Base-by-base conservation (phyloP, 2,329 filamentous ascomycete species). In the Fusarium sp. region DNA sequence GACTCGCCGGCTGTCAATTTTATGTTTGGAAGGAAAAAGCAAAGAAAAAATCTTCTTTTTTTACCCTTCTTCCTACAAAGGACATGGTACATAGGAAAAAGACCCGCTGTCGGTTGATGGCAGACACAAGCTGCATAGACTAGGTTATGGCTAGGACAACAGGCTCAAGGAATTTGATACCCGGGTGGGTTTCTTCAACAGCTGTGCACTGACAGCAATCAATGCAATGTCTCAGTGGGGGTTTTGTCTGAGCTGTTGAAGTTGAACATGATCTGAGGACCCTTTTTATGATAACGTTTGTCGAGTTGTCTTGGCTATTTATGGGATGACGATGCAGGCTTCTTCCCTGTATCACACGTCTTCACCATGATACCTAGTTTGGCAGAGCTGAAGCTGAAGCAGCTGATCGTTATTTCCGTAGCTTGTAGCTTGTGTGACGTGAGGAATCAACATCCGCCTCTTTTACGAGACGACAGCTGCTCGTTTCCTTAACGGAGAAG, bases 221-320 rank as follows among this genome's bases (percentile, higher is more conserved):
- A 38, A 38, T 38, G 34, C 34, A 38, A 25, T 54, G 29, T 38
- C 27, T 44, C 30, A 43, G 50, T 65, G 29, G 32, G 55, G 56
- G 51, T 34, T 24, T n/a, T 15, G 20, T 14, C 16, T 62, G 34
- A 38, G 18, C 3, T 25, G 43, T 46, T 49, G 38, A 24, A 29
- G 24, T 18, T 22, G 18, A 29, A 53, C 9, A 66, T 57, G 68
- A 69, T 71, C 51, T 47, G 63, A 71, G 62, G 61, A 71, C 68
- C 40, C 53, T 64, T 58, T 32, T 53, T 29, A 38, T 53, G 50
- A 29, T 53, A 43, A 20, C 12, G 32, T 53, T 16, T 24, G 34
- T 40, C 30, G 32, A 45, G 49, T 18, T 38, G 38, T 52, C 62
- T 63, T 67, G 51, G 47, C 66, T 25, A 44, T 67, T 44, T 43